Evolutionary conservation across 208 protist species (phyloP), one percentile per base, ranked within the genome.

Genomic region (Angomonas ambiguus): DNA sequence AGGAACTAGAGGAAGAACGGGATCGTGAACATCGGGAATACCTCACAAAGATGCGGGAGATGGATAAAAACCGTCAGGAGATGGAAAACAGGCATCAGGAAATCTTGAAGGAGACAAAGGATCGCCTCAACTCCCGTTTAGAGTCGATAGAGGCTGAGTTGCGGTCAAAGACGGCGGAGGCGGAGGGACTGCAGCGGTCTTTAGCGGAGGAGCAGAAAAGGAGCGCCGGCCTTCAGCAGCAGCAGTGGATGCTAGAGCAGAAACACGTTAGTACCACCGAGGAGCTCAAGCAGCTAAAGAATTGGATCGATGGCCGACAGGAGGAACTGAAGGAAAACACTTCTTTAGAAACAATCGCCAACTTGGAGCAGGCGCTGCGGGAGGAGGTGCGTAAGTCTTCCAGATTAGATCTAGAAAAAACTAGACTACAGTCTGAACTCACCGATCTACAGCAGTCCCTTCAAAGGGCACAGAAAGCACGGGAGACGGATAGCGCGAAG

Each of bases 1-100:
- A 72, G 8, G 76, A 69, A n/a, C 70, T 90, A 33, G 79, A 88
- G 63, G 32, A 72, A 64, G 82, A 91, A 76, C 74, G 77, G 51
- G 62, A 85, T 61, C 67, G 74, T 48, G 63, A 84, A 27, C 88
- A 95, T 75, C 65, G 77, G 25, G 76, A 80, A 62, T 89, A 92
- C 72, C 72, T 88, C 65, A 41, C 65, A 51, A 69, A 72, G 22
- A 62, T 77, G 49, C 67, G 60, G 38, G 49, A 65, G 67, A 65
- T 89, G 25, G 82, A 91, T 73, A 72, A 81, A 34, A 68, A 74
- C 64, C 72, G 66, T 22, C 72, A 62, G 5, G 75, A 66, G 69
- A 42, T 73, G 58, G 63, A 73, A 45, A 69, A 73, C 35, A 74
- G 80, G 49, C 77, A 45, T 38, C 67, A 62, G 25, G 58, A 49